Base-by-base conservation (phyloP, 257 asterid genomes). In the Lithospermum erythrorhizon region DNA sequence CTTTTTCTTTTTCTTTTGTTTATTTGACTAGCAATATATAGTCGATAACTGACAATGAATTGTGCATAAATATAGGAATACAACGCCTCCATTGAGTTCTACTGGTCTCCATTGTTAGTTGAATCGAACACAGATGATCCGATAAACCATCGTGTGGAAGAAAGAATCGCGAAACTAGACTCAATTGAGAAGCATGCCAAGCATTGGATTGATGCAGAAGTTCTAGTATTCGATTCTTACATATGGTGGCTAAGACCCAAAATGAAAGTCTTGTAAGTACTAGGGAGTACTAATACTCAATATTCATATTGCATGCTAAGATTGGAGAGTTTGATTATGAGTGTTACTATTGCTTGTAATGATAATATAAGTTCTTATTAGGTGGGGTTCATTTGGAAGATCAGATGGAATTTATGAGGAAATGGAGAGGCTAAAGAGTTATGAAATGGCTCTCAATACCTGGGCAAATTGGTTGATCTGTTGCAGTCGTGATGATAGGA, bases 401-500 rank as follows among this genome's bases (percentile, higher is more conserved):
- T 59, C 75, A 0, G 72, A 76, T 58, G 74, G 75, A 24, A 72
- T 73, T 8, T 69, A 71, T 63, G 72, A 76, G 52, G 79, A 75
- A 6, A 69, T 19, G 7, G 68, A 54, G 70, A 68, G 51, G 63
- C 62, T 62, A 0, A 78, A 80, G 0, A 72, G 65, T 9, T 76
- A 70, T 47, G 87, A 76, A 53, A 76, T 78, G 81, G 80, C 82
- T 11, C 24, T 81, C 23, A 73, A 69, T n/a, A 79, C 84, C 6
- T 81, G 87, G 87, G 69, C 84, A 16, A 77, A 81, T 57, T 78
- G 87, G 87, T 49, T 81, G 67, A 84, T 75, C 2, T 65, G 56
- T 76, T 56, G 68, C n/a, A n/a, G 78, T 23, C 57, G 67, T 59
- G 61, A 70, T 59, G 61, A 70, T 18, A 78, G 63, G 54, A 78